Evolutionary conservation across 2,329 filamentous ascomycete genomes (phyloP).

Genomic region (Elsinoe ampelina): DNA sequence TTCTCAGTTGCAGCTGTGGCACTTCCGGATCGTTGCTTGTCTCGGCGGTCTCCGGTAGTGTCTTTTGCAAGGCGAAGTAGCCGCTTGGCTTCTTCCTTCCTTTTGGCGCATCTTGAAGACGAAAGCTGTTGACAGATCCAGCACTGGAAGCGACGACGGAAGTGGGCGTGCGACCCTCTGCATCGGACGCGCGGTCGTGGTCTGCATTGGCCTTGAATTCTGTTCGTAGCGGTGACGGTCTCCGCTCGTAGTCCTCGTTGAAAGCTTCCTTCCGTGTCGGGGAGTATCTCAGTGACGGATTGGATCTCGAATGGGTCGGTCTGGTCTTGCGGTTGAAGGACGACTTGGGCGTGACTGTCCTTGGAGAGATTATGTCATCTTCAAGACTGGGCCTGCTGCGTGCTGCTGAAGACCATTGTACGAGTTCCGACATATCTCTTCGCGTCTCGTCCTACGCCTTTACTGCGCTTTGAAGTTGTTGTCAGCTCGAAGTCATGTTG

Average conservation of each 20-base stretch:
- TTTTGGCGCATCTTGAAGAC: conserved; percentile 12
- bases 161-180: neutral
- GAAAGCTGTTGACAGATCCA: conserved; percentile 4
- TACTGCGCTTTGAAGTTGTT: neutral
- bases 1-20: neutral
- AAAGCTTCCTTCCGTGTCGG: conserved; percentile 5
- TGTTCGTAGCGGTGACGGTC: conserved; percentile 9
- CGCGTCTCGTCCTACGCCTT: neutral
- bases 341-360: conserved; percentile 11
- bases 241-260: conserved; percentile 12
- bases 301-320: neutral
- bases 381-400: neutral
- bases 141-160: neutral
- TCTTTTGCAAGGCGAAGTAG: conserved; percentile 11
- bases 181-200: neutral
- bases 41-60: neutral
- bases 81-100: conserved; percentile 11
- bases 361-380: conserved; percentile 6
- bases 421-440: conserved; percentile 7
- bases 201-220: conserved; percentile 10
- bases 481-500: conserved; percentile 5
- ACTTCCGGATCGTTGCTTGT: neutral
- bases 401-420: conserved; percentile 1
- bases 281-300: neutral
- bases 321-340: conserved; percentile 2